Evolutionary conservation across 306 rosid species (phyloP).

Genomic region (Lathyrus oleraceus): DNA sequence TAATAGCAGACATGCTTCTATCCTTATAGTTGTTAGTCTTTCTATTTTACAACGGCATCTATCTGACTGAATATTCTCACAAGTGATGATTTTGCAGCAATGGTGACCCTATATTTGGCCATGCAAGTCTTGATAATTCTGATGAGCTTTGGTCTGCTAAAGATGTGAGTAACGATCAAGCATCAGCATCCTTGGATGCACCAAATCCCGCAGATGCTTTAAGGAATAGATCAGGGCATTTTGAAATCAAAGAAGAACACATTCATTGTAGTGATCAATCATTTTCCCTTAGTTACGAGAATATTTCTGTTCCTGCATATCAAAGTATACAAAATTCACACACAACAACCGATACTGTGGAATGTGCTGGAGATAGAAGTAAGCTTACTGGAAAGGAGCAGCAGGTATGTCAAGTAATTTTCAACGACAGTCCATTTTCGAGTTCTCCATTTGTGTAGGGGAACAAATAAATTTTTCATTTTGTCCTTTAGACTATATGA

Average conservation of each 20-base stretch:
- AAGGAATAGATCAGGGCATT: slow-evolving; percentile 44
- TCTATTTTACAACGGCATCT: slow-evolving; percentile 31
- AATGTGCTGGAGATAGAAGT: slow-evolving; percentile 49
- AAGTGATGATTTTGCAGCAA: slow-evolving; percentile 84
- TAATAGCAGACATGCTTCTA: slow-evolving; percentile 8
- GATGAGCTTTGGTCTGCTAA: slow-evolving; percentile 77
- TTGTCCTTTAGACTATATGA: slow-evolving; percentile 14
- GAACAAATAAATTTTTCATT: slow-evolving; percentile 7
- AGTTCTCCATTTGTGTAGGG: not conserved
- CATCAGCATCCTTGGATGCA: slow-evolving; percentile 45
- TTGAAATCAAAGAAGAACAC: slow-evolving; percentile 54
- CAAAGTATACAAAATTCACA: slow-evolving; percentile 48
- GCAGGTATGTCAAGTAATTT: slow-evolving; percentile 54
- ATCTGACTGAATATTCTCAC: slow-evolving; percentile 66
- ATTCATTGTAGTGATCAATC: slow-evolving; percentile 47
- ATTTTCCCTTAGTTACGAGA: slow-evolving; percentile 44
- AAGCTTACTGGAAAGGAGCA: slow-evolving; percentile 42
- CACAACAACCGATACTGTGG: slow-evolving; percentile 40
- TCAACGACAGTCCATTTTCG: slow-evolving; percentile 13
- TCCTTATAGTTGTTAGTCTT: slow-evolving; percentile 6
- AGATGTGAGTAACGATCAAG: slow-evolving; percentile 49
- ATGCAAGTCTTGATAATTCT: slow-evolving; percentile 58
- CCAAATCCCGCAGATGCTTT: slow-evolving; percentile 42
- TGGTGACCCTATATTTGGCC: slow-evolving; percentile 73
- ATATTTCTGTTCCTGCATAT: slow-evolving; percentile 42